Percentiles rank a stretch among this genome's conserved stretches.
Evolutionary conservation across 2,329 filamentous ascomycete genomes (phyloP).

Genomic region (Aurifilum marmelostoma): DNA sequence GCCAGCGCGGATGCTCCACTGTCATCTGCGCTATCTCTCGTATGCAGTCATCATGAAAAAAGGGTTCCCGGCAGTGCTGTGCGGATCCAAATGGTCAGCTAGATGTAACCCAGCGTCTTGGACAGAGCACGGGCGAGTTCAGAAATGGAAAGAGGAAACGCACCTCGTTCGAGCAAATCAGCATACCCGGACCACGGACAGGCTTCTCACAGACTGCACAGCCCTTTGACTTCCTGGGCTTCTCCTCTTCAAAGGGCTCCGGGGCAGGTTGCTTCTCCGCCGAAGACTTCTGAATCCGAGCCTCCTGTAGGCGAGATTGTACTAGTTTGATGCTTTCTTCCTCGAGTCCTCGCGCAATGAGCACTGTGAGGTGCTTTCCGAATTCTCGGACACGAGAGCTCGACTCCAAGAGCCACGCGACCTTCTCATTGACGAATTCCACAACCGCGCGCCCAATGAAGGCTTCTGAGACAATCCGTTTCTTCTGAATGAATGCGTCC

Average conservation of each 20-base stretch:
- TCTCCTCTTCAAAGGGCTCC: slow-evolving; percentile 38
- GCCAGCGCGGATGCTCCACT: slow-evolving; percentile 44
- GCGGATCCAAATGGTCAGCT: slow-evolving; percentile 23
- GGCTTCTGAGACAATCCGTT: slow-evolving; percentile 54
- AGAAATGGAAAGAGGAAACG: slow-evolving; percentile 32
- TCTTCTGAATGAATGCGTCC: slow-evolving; percentile 58
- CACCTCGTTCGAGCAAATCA: slow-evolving; percentile 57
- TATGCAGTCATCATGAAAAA: slow-evolving; percentile 56
- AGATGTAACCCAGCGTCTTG: not conserved
- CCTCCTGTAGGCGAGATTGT: slow-evolving; percentile 47
- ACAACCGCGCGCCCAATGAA: slow-evolving; percentile 57
- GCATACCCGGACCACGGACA: slow-evolving; percentile 50
- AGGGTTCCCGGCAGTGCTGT: slow-evolving; percentile 47
- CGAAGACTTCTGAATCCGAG: slow-evolving; percentile 39
- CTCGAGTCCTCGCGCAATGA: slow-evolving; percentile 53
- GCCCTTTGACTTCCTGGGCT: slow-evolving; percentile 48
- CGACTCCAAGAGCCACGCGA: slow-evolving; percentile 54
- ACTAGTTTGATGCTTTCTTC: slow-evolving; percentile 49
- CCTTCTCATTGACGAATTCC: slow-evolving; percentile 54
- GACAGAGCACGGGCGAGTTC: not conserved
- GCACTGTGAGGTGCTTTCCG: slow-evolving; percentile 55
- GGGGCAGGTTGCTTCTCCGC: slow-evolving; percentile 34
- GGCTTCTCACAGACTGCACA: slow-evolving; percentile 53
- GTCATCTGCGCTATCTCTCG: slow-evolving; percentile 41
- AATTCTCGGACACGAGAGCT: slow-evolving; percentile 56